These are phyloP conservation scores for Euphorbia celastroides DNA, from an alignment of 441 rosid genomes.

Conservation along the genomic window DNA sequence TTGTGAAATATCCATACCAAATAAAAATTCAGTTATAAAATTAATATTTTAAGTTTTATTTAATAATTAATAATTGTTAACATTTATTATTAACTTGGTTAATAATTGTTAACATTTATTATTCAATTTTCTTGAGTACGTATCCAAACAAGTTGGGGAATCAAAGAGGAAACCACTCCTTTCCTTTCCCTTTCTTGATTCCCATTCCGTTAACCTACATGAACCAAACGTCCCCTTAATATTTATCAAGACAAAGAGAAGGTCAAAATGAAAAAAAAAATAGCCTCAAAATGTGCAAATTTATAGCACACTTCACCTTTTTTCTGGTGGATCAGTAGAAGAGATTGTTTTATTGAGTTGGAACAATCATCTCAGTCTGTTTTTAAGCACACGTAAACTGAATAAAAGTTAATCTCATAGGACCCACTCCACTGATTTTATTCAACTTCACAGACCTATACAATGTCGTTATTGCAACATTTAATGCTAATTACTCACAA, in stretches of 20 bases:
- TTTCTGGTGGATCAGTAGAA: not conserved
- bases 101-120: no score
- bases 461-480: not conserved
- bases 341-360: conserved; percentile 26
- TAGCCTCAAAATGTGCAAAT: conserved; percentile 18
- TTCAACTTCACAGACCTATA: not conserved
- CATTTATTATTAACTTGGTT: no score
- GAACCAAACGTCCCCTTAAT: no score
- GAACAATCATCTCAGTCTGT: conserved; percentile 29
- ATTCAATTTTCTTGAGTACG: no score
- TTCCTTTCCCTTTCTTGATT: no score
- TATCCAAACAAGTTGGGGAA: no score
- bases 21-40: no score
- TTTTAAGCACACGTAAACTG: conserved; percentile 16
- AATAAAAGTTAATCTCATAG: conserved; percentile 15
- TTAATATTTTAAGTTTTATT: no score
- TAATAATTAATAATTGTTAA: no score
- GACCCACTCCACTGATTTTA: conserved; percentile 29
- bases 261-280: not conserved
- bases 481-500: not conserved
- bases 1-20: no score
- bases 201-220: no score
- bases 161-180: no score
- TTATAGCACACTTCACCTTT: conserved; percentile 16
- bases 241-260: not conserved